These are phyloP conservation scores for Pseudonitzschia multiseries DNA, from an alignment of 108 stramenopile species.

Conservation along the genomic window DNA sequence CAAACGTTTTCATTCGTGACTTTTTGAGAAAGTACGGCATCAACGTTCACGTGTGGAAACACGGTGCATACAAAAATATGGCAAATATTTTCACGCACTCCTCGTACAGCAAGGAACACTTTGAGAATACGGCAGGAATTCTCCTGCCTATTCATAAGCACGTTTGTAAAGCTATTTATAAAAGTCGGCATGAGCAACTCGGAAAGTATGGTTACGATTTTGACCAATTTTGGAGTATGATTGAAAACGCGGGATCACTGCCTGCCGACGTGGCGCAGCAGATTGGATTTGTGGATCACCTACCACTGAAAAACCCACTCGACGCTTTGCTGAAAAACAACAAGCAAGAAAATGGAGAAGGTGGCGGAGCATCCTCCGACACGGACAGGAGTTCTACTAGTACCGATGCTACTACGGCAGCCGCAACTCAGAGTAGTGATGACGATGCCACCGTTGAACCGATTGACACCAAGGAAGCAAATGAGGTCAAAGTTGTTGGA, in stretches of 20 bases:
- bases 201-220: slow-evolving; percentile 30
- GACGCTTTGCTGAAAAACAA: slow-evolving; percentile 48
- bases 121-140: slow-evolving; percentile 45
- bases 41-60: slow-evolving; percentile 73
- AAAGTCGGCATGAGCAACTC: slow-evolving; percentile 36
- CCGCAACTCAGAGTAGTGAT: slow-evolving; percentile 19
- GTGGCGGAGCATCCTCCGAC: neutral
- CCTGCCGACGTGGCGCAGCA: slow-evolving; percentile 55
- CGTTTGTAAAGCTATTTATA: slow-evolving; percentile 48
- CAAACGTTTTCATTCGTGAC: slow-evolving; percentile 52
- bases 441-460: slow-evolving; percentile 25
- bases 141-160: slow-evolving; percentile 51
- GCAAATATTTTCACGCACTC: slow-evolving; percentile 68
- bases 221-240: slow-evolving; percentile 58
- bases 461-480: slow-evolving; percentile 35
- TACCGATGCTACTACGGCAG: slow-evolving; percentile 15
- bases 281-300: slow-evolving; percentile 65
- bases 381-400: slow-evolving; percentile 1
- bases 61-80: slow-evolving; percentile 77
- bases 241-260: slow-evolving; percentile 65
- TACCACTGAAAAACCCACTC: slow-evolving; percentile 53
- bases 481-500: slow-evolving; percentile 7
- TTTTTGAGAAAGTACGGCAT: slow-evolving; percentile 70
- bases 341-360: slow-evolving; percentile 8
- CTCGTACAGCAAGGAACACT: slow-evolving; percentile 51